Base-by-base conservation (phyloP, 371 early-diverging fungal genomes). In the Mucor saturninus region DNA sequence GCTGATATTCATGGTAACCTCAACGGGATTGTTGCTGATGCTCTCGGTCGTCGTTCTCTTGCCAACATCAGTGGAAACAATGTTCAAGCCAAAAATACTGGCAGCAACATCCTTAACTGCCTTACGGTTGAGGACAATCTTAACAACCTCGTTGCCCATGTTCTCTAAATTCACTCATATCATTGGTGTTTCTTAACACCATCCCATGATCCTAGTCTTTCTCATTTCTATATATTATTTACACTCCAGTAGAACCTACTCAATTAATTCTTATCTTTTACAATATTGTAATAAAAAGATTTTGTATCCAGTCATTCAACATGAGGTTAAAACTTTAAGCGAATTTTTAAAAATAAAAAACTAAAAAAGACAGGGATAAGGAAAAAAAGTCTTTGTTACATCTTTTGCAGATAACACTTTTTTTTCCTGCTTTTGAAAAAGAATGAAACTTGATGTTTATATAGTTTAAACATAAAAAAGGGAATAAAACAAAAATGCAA, bases 291-390 rank as follows among this genome's bases (percentile, higher is more conserved):
- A 54, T 54, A 61, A 54, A 43, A 61, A 61, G 45, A 61, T 52
- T 43, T 52, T 61, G 61, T 61, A 61, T 21, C 51, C 61, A 61
- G 32, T 45, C 40, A 35, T 8, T 35, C 35, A 35, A 35, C 35
- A 35, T 8, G 8, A 35, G 35, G 8, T 35, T 35, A 42, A 42
- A 13, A 42, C 42, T 42, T 42, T 42, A 35, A 35, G 35, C 4
- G 35, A 4, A 35, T 35, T 8, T 35, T 8, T 8, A 35, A 8
- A 35, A 35, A 8, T 35, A 35, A 35, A 35, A 35, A 35, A 35
- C 4, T 35, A 35, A 35, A 35, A 35, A 46, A 46, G 46, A 46
- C 46, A 46, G 46, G 46, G 46, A 46, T 46, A 11, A 42, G 11
- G 11, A 42, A 42, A 42, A 42, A 42, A 42, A 42, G 21, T n/a